Evolutionary conservation across 805 yeast genomes (phyloP).

Genomic region (Debaryomyces prosopidis): DNA sequence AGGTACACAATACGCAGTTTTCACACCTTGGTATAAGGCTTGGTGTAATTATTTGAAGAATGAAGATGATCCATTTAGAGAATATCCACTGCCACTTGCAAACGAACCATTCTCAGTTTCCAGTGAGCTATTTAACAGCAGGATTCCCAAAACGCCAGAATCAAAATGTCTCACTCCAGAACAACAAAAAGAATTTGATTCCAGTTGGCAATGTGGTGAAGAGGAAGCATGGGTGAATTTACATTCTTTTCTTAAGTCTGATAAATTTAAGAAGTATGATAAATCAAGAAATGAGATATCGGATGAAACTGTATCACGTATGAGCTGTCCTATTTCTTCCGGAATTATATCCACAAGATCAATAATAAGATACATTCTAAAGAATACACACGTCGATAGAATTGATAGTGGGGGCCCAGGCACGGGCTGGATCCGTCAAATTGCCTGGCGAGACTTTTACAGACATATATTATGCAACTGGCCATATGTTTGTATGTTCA

Average conservation of each 20-base stretch:
- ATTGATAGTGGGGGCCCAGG: constrained; percentile 31
- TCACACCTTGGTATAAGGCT: constrained; percentile 43
- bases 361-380: constrained; percentile 32
- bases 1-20: constrained; percentile 44
- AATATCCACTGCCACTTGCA: background rate
- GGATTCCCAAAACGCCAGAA: background rate
- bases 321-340: constrained; percentile 47
- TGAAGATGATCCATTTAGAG: constrained; percentile 3
- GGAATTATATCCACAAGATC: constrained; percentile 48
- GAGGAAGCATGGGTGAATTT: constrained; percentile 28
- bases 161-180: background rate
- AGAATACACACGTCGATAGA: constrained; percentile 21
- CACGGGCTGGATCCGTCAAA: constrained; percentile 49
- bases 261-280: constrained; percentile 29
- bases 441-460: constrained; percentile 62
- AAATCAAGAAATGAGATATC: constrained; percentile 30
- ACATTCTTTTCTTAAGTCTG: constrained; percentile 18
- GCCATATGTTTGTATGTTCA: constrained; percentile 53
- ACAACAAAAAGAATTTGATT: constrained; percentile 13
- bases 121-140: background rate
- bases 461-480: constrained; percentile 47
- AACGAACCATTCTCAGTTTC: background rate
- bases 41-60: constrained; percentile 34
- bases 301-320: constrained; percentile 34
- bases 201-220: constrained; percentile 33